Conservation (phyloP, 495 filamentous ascomycete species). For the Hypoxylon perforatum region DNA sequence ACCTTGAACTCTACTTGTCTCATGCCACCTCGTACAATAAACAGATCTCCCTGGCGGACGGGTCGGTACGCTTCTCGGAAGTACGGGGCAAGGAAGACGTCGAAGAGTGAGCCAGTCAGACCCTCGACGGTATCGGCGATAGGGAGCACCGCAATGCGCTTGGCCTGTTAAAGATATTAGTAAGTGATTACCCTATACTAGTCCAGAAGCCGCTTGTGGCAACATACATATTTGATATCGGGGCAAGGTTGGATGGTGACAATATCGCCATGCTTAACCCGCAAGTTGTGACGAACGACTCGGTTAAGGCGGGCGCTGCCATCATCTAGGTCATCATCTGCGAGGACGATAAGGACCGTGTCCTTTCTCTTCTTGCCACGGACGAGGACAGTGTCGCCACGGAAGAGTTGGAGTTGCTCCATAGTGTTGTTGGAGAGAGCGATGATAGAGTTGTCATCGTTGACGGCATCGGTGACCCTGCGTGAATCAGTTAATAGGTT, state of each 20-base stretch:
- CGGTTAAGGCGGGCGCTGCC: slow-evolving; percentile 97
- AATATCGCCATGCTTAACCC: slow-evolving; percentile 97
- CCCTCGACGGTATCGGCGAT: slow-evolving; percentile 99
- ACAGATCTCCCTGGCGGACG: slow-evolving; percentile 94
- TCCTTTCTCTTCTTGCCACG: slow-evolving; percentile 99
- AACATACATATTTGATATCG: slow-evolving; percentile 99
- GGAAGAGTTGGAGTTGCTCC: slow-evolving; percentile 97
- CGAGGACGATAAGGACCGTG: slow-evolving; percentile 95
- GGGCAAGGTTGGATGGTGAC: slow-evolving; percentile 98
- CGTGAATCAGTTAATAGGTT: slow-evolving; percentile 52
- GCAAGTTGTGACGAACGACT: slow-evolving; percentile 96
- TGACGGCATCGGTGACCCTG: slow-evolving; percentile 95
- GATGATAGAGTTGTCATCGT: slow-evolving; percentile 99
- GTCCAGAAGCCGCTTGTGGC: neutral
- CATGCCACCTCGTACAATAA: slow-evolving; percentile 97
- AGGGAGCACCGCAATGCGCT: slow-evolving; percentile 97
- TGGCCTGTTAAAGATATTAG: slow-evolving; percentile 70
- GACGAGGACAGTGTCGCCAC: slow-evolving; percentile 96
- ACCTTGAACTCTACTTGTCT: slow-evolving; percentile 99
- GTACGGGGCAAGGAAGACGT: slow-evolving; percentile 98
- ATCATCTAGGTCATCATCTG: slow-evolving; percentile 98
- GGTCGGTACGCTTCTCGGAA: slow-evolving; percentile 99
- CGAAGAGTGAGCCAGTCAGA: slow-evolving; percentile 95
- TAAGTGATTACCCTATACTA: slow-evolving; percentile 12
- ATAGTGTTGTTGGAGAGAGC: slow-evolving; percentile 98